Evolutionary conservation across 2,329 filamentous ascomycete genomes (phyloP).

Genomic region (Paraphaeosphaeria minitans): DNA sequence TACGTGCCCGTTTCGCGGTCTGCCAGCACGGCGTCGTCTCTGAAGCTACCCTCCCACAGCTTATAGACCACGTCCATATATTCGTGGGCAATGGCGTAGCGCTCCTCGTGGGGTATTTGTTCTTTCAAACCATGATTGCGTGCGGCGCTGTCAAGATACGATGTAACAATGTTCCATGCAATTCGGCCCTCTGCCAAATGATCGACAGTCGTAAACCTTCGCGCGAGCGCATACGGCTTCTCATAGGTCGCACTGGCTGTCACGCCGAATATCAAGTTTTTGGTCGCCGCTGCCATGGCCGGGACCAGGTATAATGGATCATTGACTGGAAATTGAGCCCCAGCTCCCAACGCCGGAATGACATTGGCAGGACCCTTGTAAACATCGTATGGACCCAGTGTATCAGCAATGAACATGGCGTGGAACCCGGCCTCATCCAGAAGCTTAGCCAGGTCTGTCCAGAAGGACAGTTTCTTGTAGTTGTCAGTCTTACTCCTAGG

Average conservation of each 20-base stretch:
- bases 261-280: constrained; percentile 66
- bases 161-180: constrained; percentile 62
- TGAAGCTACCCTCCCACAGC: constrained; percentile 68
- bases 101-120: constrained; percentile 66
- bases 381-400: constrained; percentile 68
- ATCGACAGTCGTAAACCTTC: constrained; percentile 66
- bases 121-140: constrained; percentile 60
- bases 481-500: constrained; percentile 8
- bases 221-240: constrained; percentile 66
- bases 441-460: constrained; percentile 23
- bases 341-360: constrained; percentile 61
- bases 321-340: constrained; percentile 70
- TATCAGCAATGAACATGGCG: constrained; percentile 44
- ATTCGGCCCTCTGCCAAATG: constrained; percentile 64
- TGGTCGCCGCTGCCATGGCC: constrained; percentile 68
- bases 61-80: constrained; percentile 72
- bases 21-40: constrained; percentile 57
- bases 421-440: constrained; percentile 41
- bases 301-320: constrained; percentile 66
- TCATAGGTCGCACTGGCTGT: constrained; percentile 70
- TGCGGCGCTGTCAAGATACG: constrained; percentile 67
- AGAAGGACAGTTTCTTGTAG: constrained; percentile 36
- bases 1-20: constrained; percentile 63
- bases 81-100: constrained; percentile 70
- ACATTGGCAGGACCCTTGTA: constrained; percentile 63